Evolutionary conservation across 148 eudicot genomes (phyloP), one percentile per base, ranked within the genome.

Genomic region (Vaccinium myrtillus): DNA sequence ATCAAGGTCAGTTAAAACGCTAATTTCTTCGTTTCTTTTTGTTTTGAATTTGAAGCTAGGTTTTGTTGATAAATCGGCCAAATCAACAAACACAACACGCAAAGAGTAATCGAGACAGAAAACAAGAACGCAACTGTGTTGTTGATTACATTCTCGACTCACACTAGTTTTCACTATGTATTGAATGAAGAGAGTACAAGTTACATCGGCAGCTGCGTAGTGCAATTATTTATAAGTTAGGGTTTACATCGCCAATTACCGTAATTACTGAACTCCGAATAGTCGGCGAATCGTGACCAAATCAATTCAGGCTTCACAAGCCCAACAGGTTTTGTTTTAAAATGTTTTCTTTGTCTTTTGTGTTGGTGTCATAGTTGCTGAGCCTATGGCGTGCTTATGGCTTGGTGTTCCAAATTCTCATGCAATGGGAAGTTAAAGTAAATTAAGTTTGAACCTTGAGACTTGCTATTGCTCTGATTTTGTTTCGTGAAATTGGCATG

Each of bases 1-100:
- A 59, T 87, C 89, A 1, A 95, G 98, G 98, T 95, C 75, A 80
- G 88, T 56, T 70, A 36, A 58, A 54, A 61, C 32, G 56, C 51
- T 61, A 11, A 21, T 59, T 19, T 58, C 18, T 23, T 54, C 5
- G 3, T 2, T 16, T 7, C 18, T n/a, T 19, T 3, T 21, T 21
- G 8, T 19, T 43, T 36, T 74, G 25, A 82, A 18, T 14, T 83
- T 81, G 19, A 32, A 65, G 30, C 18, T 69, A 21, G 1, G 30
- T 23, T 73, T 70, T 39, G 8, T 19, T 56, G 53, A 43, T 43
- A 43, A 43, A 43, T 43, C 46, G 6, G 46, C 46, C 46, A 43
- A 43, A 5, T 43, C 46, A 43, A 43, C 46, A 43, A 43, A 43
- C 46, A 43, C 46, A 43, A 43, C 46, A 43, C 46, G 46, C 46